phyloP scores from a whole-genome alignment of 73 alveolate species.

The Paramecium bursaria region DNA sequence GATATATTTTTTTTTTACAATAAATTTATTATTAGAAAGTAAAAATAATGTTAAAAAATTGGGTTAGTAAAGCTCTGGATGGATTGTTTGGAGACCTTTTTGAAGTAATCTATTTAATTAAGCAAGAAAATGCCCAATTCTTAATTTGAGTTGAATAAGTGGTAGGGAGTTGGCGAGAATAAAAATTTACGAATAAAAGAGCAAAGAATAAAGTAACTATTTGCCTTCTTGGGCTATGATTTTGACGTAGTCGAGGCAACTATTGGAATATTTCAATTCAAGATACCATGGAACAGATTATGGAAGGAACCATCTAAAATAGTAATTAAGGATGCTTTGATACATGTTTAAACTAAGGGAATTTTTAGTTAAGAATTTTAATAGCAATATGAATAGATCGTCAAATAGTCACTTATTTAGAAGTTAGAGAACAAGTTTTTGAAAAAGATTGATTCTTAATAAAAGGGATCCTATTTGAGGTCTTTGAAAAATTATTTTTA shows the following conservation, averaged over 20 bases:
- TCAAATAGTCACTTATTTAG: too few species aligned
- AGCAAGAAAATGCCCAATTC: slow-evolving; percentile 10
- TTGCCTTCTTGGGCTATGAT: background rate
- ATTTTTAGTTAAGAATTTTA: slow-evolving; percentile 9
- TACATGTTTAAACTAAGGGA: background rate
- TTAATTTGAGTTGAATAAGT: slow-evolving; percentile 25
- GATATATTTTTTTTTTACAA: too few species aligned
- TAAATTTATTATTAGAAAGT: too few species aligned
- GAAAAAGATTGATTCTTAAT: too few species aligned
- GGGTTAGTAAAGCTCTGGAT: background rate
- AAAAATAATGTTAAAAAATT: background rate
- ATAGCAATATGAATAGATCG: too few species aligned
- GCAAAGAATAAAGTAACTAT: background rate
- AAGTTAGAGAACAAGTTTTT: too few species aligned
- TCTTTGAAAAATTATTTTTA: slow-evolving; percentile 12
- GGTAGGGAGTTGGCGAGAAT: slow-evolving; percentile 54
- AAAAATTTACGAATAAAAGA: background rate
- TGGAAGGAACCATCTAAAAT: slow-evolving; percentile 54
- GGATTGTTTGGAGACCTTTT: background rate
- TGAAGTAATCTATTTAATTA: background rate
- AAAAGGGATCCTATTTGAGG: too few species aligned
- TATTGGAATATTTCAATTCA: slow-evolving; percentile 9
- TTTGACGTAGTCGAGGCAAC: background rate
- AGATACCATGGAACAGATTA: slow-evolving; percentile 51
- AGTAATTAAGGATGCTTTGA: slow-evolving; percentile 6